Conservation (phyloP, 495 filamentous ascomycete species). For the Recurvomyces mirabilis region DNA sequence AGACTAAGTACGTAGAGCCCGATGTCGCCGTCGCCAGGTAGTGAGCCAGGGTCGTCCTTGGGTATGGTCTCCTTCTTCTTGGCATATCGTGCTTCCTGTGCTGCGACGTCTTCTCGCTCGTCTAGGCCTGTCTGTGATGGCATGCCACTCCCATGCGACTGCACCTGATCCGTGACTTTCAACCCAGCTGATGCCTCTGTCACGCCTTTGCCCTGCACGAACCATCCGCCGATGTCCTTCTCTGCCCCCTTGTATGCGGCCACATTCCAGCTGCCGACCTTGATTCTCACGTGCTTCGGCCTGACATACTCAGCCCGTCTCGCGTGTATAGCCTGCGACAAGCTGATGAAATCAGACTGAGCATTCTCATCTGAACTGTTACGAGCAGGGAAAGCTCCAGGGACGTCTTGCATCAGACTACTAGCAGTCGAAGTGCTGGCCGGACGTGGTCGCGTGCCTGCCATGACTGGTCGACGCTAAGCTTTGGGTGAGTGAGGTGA, state of each 20-base stretch:
- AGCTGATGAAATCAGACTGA: slow-evolving; percentile 21
- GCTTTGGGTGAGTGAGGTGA: too few species aligned
- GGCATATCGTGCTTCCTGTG: slow-evolving; percentile 34
- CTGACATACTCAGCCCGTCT: slow-evolving; percentile 67
- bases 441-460: slow-evolving; percentile 7
- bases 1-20: slow-evolving; percentile 83
- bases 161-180: slow-evolving; percentile 27
- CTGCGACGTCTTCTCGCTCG: slow-evolving; percentile 31
- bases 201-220: slow-evolving; percentile 62
- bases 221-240: slow-evolving; percentile 77
- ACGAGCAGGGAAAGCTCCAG: slow-evolving; percentile 29
- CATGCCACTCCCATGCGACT: slow-evolving; percentile 6
- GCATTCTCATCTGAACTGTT: not conserved
- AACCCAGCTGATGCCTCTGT: slow-evolving; percentile 46
- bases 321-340: slow-evolving; percentile 53
- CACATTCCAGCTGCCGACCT: slow-evolving; percentile 92
- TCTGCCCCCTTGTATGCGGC: slow-evolving; percentile 72
- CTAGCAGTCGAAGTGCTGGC: slow-evolving; percentile 9
- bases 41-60: slow-evolving; percentile 27
- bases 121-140: slow-evolving; percentile 20
- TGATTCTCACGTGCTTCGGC: slow-evolving; percentile 59
- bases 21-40: slow-evolving; percentile 49
- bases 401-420: slow-evolving; percentile 25
- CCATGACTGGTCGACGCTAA: too few species aligned
- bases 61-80: slow-evolving; percentile 32